Evolutionary conservation across 441 rosid genomes (phyloP), one percentile per base, ranked within the genome.

Genomic region (Adansonia gregorii): DNA sequence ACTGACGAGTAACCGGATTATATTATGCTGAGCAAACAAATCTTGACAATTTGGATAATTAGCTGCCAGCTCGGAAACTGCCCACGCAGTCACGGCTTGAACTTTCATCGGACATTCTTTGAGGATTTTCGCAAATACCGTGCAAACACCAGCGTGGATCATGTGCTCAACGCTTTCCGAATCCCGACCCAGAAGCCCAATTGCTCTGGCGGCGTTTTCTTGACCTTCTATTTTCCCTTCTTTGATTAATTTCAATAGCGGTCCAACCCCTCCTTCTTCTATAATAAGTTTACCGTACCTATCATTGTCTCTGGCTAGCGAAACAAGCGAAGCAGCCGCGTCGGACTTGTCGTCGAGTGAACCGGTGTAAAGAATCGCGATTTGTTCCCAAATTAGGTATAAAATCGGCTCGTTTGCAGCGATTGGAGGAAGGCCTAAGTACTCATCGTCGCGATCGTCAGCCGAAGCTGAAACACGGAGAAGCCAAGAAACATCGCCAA

Each of bases 61-160:
- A 0, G 81, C 90, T 1, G 84, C 87, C 0, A 96, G 78, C 80
- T 90, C 94, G 0, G 98, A 90, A 49, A 96, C 96, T 6, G 99
- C 97, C 97, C 97, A 93, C 6, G 98, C 98, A 3, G 86, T 95
- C 43, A 84, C 88, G 3, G 93, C 94, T 80, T 96, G 99, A 8
- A 90, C 98, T 74, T 83, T 91, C 99, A 96, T 96, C 0, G 98
- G 86, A 45, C 94, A 95, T 83, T 96, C 99, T 89, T 94, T 94
- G 27, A 96, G 93, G 52, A 94, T 84, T 82, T 88, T 94, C 41
- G 90, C 86, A 60, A 96, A 93, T 78, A 91, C 94, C 0, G 72
- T 59, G 75, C 97, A 92, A 19, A 92, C 96, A 3, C 98, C 99
- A 0, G 82, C 87, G 10, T 48, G 86, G 20, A 91, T 81, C 94